Evolutionary conservation across 345 rosid genomes (phyloP), one percentile per base, ranked within the genome.

Genomic region (Barbarea vulgaris): DNA sequence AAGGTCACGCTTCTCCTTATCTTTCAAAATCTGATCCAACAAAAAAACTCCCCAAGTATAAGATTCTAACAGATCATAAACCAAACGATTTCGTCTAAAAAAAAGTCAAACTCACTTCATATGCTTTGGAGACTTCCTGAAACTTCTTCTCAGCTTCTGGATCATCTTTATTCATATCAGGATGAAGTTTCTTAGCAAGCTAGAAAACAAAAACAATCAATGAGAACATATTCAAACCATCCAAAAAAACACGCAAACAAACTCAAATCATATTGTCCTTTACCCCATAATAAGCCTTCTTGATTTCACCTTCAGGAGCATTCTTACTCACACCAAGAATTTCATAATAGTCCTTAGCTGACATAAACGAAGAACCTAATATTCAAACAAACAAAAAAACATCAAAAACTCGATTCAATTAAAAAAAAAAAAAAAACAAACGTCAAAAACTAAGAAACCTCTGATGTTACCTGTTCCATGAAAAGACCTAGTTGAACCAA

Each of bases 131-230:
- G 77, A 93, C 96, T 52, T 93, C 96, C 81, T 93, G 99, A 65
- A 95, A 92, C 84, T 95, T 95, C 84, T 89, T 89, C 78, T 87
- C 98, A 83, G 99, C 96, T 79, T 95, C 99, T 18, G 98, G 99
- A 41, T 95, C 99, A 44, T 90, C 94, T 87, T 92, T 95, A 78
- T 95, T 95, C 63, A 89, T 86, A 81, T 92, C 99, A 7, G 99
- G 99, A 82, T 95, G 99, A 14, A 89, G 89, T 80, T 95, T 83
- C 83, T 95, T 95, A 28, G 98, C 99, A 69, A 93, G 93, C 99
- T 95, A 82, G 11, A n/a, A 60, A 57, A 37, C 24, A 64, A 57
- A 17, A 78, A 56, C 68, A 22, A 57, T n/a, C 73, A 55, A n/a
- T 9, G 62, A 54, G 34, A 66, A 28, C 15, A 54, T 3, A 51